Percentiles rank a stretch among this genome's conserved stretches.
Evolutionary conservation across 106 monocot genomes (phyloP).

Genomic region (Ottelia alismoides): DNA sequence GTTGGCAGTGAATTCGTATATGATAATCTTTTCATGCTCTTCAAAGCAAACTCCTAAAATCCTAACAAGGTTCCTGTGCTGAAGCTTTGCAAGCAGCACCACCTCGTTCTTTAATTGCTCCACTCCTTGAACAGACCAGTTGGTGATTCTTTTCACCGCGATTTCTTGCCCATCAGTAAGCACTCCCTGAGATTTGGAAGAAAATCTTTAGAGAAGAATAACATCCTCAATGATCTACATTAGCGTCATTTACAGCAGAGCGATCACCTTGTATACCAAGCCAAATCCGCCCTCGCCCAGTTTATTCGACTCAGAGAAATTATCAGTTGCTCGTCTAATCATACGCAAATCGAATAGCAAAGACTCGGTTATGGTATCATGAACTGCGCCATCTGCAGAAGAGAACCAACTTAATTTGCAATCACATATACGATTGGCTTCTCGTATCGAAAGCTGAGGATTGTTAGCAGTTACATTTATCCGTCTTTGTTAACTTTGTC

Average conservation of each 20-base stretch:
- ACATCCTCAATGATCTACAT: too few relatives aligned
- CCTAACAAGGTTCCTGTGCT: conserved; percentile 2
- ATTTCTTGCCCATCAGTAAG: conserved; percentile 2
- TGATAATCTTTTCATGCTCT: conserved; percentile 1
- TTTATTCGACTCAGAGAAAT: not conserved
- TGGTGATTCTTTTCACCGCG: conserved; percentile 5
- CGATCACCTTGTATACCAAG: not conserved
- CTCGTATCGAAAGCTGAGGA: too few relatives aligned
- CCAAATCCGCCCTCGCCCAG: conserved; percentile 10
- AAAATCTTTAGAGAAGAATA: not conserved
- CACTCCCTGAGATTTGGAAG: not conserved
- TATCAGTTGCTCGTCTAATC: not conserved
- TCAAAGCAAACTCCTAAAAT: not conserved
- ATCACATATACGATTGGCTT: too few relatives aligned
- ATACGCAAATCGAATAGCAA: not conserved
- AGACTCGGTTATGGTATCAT: not conserved
- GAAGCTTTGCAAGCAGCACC: not conserved
- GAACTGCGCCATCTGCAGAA: too few relatives aligned
- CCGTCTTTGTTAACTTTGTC: too few relatives aligned
- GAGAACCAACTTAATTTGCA: too few relatives aligned
- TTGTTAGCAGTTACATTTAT: too few relatives aligned
- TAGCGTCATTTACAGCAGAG: too few relatives aligned
- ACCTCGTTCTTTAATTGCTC: conserved; percentile 2
- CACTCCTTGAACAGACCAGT: not conserved
- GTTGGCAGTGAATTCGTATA: conserved; percentile 4